Evolutionary conservation across 257 asterid species (phyloP), one percentile per base, ranked within the genome.

Genomic region (Solanum lignicaule): DNA sequence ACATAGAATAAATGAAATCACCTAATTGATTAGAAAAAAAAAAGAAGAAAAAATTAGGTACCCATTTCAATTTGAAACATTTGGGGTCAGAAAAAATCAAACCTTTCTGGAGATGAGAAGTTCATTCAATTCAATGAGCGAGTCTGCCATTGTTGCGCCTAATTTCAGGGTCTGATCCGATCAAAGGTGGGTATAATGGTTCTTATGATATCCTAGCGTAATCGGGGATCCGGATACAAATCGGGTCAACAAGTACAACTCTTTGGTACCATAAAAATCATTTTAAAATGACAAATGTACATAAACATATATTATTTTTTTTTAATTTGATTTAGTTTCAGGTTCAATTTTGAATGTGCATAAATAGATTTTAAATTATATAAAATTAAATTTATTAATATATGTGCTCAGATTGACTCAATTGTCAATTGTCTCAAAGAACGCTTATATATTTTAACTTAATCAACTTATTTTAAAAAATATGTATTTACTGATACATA

Each of bases 51-150:
- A 76, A n/a, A 41, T 15, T 36, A 11, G 83, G 46, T 38, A 76
- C 13, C 83, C 83, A 36, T 76, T 75, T 75, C 11, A 75, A 23
- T 38, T 38, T 0, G 83, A 38, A 76, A 29, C 83, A 38, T 23
- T 76, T 36, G 83, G 85, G 35, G 8, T 78, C n/a, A 66, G 20
- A 38, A n/a, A 48, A 52, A 52, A 2, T 7, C 9, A 25, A 90
- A 92, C 98, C 94, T 87, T 86, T 52, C 73, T 82, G 4, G 90
- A 86, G 76, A 91, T 94, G 35, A 92, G 90, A 89, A 73, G 86
- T 2, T 43, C 52, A 62, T 91, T 93, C 31, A 94, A 90, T 84
- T 92, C 91, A 16, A 73, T 1, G 18, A 93, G 82, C 23, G 92
- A 88, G 11, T 82, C 91, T 7, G 88, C 93, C 94, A 92, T 93